Evolutionary conservation across 2,329 filamentous ascomycete species (phyloP).

Genomic region (Chaetoscypha palmicola): DNA sequence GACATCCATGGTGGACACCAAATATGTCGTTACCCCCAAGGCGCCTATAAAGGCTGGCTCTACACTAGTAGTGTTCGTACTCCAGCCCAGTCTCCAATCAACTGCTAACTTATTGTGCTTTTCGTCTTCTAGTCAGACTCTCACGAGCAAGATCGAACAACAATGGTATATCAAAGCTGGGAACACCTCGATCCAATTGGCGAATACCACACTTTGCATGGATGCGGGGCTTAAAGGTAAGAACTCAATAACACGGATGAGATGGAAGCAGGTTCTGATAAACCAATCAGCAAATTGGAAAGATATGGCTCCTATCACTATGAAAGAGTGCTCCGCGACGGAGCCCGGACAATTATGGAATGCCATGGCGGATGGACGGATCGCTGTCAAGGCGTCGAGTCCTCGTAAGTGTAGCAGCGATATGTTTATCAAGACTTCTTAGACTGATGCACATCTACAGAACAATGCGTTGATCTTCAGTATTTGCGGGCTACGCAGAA

Average conservation of each 20-base stretch:
- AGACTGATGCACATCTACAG: constrained; percentile 13
- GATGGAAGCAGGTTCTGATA: no score
- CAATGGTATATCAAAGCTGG: constrained; percentile 20
- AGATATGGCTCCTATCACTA: constrained; percentile 13
- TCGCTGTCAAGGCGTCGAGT: constrained; percentile 13
- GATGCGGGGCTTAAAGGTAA: constrained; percentile 17
- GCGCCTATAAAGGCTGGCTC: constrained; percentile 7
- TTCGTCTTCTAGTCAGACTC: constrained; percentile 14
- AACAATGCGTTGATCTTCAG: constrained; percentile 18
- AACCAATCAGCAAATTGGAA: constrained; percentile 15
- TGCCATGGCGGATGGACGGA: constrained; percentile 18
- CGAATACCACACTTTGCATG: constrained; percentile 11
- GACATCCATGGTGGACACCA: constrained; percentile 12
- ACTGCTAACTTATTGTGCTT: no score
- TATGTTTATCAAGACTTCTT: not conserved
- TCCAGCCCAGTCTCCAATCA: not conserved
- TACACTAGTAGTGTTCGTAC: constrained; percentile 13
- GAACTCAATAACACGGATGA: not conserved
- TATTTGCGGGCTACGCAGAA: constrained; percentile 14
- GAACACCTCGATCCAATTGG: constrained; percentile 13
- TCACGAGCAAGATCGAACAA: constrained; percentile 11
- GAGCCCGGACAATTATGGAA: constrained; percentile 10
- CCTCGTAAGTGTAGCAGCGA: constrained; percentile 10
- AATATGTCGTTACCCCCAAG: constrained; percentile 14
- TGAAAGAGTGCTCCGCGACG: constrained; percentile 10